Percentiles rank a stretch among this genome's conserved stretches.
phyloP scores from a whole-genome alignment of 495 filamentous ascomycete species.

The Aspergillus saccharolyticus region DNA sequence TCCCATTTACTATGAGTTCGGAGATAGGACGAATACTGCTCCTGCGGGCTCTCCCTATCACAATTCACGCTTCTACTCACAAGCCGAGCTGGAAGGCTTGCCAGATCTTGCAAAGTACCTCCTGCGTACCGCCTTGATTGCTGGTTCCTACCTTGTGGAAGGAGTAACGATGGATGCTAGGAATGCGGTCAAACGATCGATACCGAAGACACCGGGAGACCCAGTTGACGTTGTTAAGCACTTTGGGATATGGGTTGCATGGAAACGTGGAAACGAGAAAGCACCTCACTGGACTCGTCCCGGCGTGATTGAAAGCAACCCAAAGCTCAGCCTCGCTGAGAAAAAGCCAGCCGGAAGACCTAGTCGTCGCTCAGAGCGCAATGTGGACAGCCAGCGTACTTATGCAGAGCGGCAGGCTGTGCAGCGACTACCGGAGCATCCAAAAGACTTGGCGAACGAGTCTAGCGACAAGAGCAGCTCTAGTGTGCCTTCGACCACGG shows the following conservation, averaged over 20 bases:
- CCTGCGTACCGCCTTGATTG: slow-evolving; percentile 63
- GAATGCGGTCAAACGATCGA: slow-evolving; percentile 58
- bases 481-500: slow-evolving; percentile 19
- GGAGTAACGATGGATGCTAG: slow-evolving; percentile 51
- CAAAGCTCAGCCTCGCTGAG: slow-evolving; percentile 38
- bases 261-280: slow-evolving; percentile 68
- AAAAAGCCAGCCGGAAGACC: slow-evolving; percentile 42
- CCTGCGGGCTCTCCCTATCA: slow-evolving; percentile 40
- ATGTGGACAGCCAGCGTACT: slow-evolving; percentile 39
- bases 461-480: slow-evolving; percentile 11
- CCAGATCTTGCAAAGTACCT: slow-evolving; percentile 60
- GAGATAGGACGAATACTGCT: slow-evolving; percentile 48
- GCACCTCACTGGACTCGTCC: slow-evolving; percentile 62
- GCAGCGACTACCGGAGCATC: slow-evolving; percentile 33
- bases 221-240: slow-evolving; percentile 55
- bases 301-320: slow-evolving; percentile 42
- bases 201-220: slow-evolving; percentile 59
- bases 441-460: slow-evolving; percentile 14
- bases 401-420: slow-evolving; percentile 44
- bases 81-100: slow-evolving; percentile 64
- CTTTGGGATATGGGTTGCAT: slow-evolving; percentile 68
- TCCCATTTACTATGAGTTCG: slow-evolving; percentile 56
- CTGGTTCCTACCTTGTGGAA: slow-evolving; percentile 56
- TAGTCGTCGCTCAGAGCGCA: slow-evolving; percentile 44
- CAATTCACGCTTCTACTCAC: slow-evolving; percentile 62